Base-by-base conservation (phyloP, 1,284 basidiomycete genomes). In the Cutaneotrichosporon sp. region DNA sequence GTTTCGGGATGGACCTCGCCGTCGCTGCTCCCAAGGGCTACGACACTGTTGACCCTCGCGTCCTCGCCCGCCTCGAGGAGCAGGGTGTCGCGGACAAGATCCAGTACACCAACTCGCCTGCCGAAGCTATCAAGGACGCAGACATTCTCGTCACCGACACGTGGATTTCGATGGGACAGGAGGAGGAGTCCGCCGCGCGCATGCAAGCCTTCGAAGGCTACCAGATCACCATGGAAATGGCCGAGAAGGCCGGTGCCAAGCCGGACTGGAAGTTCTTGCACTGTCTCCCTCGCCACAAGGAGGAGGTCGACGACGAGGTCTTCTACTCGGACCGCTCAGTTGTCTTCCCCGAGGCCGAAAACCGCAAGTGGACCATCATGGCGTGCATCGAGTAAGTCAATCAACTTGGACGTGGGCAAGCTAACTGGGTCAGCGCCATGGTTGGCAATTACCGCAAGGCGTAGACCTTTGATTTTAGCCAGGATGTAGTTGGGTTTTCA, bases 81-180 rank as follows among this genome's bases (percentile, higher is more conserved):
- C 33, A 43, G 57, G 66, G 70, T 34, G 62, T 68, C 37, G 59
- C 68, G 52, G 42, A 54, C 33, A 51, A 60, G 27, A 61, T 75
- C 61, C 57, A 63, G 52, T 59, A 75, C 46, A 76, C 75, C 47
- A 74, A 68, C 55, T 64, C 64, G 65, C 93, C 96, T 0, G 79
- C 79, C 34, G 89, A 91, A 67, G 94, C 96, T 0, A 86, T 97
- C 12, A 76, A 85, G 14, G 86, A 85, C 43, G 94, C 96, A 16
- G 91, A 97, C 70, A 82, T 97, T 19, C 87, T 98, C 45, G 83
- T 97, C 19, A 98, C 96, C 3, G 92, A 97, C 74, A 97, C 92
- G 3, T 97, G 92, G 90, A 92, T 98, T 65, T 94, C 90, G 4
- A 98, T 98, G 94, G 96, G 94, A 25, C 92, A 97, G 76, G 96